Evolutionary conservation across 2,329 filamentous ascomycete genomes (phyloP).

Genomic region (Biscogniauxia marginata): DNA sequence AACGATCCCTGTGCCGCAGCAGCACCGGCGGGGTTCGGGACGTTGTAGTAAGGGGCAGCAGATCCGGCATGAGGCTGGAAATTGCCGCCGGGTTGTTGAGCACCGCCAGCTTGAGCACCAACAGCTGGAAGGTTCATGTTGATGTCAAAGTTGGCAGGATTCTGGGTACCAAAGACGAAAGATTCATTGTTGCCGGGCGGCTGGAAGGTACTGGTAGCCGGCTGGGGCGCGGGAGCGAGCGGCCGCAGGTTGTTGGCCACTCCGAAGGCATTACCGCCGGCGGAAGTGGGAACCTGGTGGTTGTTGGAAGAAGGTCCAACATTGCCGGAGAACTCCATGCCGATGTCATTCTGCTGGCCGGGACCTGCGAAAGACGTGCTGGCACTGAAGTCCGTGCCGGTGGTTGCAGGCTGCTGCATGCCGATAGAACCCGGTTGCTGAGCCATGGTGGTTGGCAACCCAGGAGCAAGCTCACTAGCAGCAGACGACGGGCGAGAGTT

Average conservation of each 20-base stretch:
- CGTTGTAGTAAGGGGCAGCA: too few species aligned
- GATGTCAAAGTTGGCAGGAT: background rate
- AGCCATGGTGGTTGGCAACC: background rate
- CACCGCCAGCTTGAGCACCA: background rate
- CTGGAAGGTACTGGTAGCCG: too few species aligned
- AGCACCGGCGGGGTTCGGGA: too few species aligned
- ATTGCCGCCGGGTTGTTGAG: background rate
- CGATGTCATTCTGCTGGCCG: background rate
- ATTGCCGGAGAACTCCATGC: background rate
- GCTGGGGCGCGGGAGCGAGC: background rate
- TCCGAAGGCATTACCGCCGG: background rate
- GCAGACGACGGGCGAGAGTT: background rate
- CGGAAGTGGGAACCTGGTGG: background rate
- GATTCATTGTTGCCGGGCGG: background rate
- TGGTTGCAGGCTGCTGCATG: background rate
- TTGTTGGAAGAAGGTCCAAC: background rate
- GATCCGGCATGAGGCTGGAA: background rate
- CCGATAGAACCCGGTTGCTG: background rate
- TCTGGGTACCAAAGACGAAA: background rate
- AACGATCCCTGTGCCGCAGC: too few species aligned
- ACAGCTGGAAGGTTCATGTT: background rate
- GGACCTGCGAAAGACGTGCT: too few species aligned
- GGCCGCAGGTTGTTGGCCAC: background rate
- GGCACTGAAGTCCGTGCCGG: background rate
- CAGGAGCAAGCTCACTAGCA: background rate